Percentiles rank a stretch among this genome's conserved stretches.
Conservation (phyloP, 75 land plant genomes). For the Azolla pinnata region DNA sequence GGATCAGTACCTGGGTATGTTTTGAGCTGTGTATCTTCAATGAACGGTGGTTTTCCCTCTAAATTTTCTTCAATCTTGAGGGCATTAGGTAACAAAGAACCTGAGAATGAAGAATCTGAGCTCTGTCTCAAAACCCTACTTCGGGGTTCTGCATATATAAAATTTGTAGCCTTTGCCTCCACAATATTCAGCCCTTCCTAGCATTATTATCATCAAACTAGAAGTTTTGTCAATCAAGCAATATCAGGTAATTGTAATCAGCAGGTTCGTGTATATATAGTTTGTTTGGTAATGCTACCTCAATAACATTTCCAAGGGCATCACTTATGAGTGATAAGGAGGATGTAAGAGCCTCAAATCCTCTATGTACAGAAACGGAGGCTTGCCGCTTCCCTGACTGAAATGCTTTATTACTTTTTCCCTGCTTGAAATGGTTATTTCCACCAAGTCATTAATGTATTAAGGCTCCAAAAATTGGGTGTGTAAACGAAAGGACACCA, state of each 20-base stretch:
- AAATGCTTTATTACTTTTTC: too few species aligned
- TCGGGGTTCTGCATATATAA: conserved; percentile 33
- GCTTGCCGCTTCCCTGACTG: conserved; percentile 31
- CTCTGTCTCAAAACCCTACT: conserved; percentile 12
- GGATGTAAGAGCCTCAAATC: conserved; percentile 57
- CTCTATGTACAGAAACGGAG: conserved; percentile 33
- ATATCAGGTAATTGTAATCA: neutral
- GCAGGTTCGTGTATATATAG: neutral
- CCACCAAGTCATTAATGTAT: too few species aligned
- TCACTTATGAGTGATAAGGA: conserved; percentile 69
- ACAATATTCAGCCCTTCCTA: conserved; percentile 58
- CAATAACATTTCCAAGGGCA: conserved; percentile 63
- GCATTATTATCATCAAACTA: neutral
- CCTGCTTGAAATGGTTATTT: too few species aligned
- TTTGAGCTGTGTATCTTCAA: neutral
- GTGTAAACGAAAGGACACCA: too few species aligned
- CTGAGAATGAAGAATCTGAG: neutral
- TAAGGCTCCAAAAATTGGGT: too few species aligned
- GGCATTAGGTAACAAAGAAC: neutral
- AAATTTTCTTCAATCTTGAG: neutral
- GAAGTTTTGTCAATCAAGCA: neutral
- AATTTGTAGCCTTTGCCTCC: conserved; percentile 67
- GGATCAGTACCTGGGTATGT: too few species aligned
- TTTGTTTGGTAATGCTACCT: conserved; percentile 32
- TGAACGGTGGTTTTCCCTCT: neutral